Percentiles rank a stretch among this genome's conserved stretches.
phyloP scores from a whole-genome alignment of 306 rosid species.

The Clitoria ternatea region DNA sequence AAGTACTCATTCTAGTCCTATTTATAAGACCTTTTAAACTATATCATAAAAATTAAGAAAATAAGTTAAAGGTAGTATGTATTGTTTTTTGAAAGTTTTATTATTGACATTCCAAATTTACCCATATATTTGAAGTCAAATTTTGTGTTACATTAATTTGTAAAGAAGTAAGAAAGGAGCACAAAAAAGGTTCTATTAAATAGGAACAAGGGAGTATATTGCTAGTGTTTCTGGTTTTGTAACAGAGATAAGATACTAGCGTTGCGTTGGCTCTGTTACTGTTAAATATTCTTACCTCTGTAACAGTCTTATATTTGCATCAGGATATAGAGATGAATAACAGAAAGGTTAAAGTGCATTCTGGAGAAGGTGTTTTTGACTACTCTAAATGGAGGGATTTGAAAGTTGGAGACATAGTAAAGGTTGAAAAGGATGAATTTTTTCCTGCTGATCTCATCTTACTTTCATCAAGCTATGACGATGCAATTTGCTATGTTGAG shows the following conservation, averaged over 20 bases:
- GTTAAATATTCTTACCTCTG: not conserved
- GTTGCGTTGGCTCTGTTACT: not conserved
- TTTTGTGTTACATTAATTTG: too few relatives aligned
- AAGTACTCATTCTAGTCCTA: not conserved
- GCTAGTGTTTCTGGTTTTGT: not conserved
- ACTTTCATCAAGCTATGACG: slow-evolving; percentile 84
- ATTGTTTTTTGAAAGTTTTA: too few relatives aligned
- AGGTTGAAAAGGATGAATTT: slow-evolving; percentile 75
- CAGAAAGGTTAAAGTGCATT: slow-evolving; percentile 61
- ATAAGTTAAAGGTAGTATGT: too few relatives aligned
- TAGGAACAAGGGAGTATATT: not conserved
- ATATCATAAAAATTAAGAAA: too few relatives aligned
- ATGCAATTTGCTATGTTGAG: slow-evolving; percentile 86
- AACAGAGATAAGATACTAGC: not conserved
- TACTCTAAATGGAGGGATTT: slow-evolving; percentile 69
- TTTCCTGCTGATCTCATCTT: slow-evolving; percentile 93
- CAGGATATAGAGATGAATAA: slow-evolving; percentile 94
- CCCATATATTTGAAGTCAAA: too few relatives aligned
- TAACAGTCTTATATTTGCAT: slow-evolving; percentile 26
- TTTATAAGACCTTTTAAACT: too few relatives aligned
- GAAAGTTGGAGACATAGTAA: slow-evolving; percentile 77
- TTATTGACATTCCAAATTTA: too few relatives aligned
- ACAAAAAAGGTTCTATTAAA: too few relatives aligned
- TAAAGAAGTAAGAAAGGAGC: too few relatives aligned
- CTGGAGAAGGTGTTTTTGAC: slow-evolving; percentile 52